Evolutionary conservation across 1,284 basidiomycete species (phyloP), one percentile per base, ranked within the genome.

Genomic region (Pterulicium gracile): DNA sequence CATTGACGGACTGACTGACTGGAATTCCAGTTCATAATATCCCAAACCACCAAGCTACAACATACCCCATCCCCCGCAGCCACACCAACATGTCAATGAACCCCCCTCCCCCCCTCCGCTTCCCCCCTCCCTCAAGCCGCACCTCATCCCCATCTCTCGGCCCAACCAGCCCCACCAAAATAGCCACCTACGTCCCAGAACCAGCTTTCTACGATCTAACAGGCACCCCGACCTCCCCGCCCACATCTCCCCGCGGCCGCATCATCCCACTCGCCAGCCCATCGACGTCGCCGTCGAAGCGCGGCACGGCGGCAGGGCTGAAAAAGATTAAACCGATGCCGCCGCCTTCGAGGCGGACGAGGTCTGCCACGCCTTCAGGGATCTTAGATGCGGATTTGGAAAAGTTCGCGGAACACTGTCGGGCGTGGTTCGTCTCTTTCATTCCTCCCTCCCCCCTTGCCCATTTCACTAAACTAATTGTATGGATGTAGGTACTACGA

Each of bases 121-220:
- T n/a, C n/a, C n/a, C n/a, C n/a, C n/a, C n/a, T n/a, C n/a, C n/a
- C n/a, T n/a, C n/a, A n/a, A n/a, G n/a, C n/a, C n/a, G n/a, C n/a
- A n/a, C n/a, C n/a, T n/a, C n/a, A n/a, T n/a, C n/a, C n/a, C n/a
- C n/a, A n/a, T n/a, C n/a, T n/a, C n/a, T n/a, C n/a, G n/a, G n/a
- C n/a, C n/a, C n/a, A n/a, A n/a, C n/a, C n/a, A n/a, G n/a, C n/a
- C n/a, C n/a, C 56, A 61, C 57, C 53, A 62, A 66, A 49, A 62
- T 62, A 52, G 69, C 54, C 50, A 58, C 52, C 50, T 50, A 53
- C 40, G 50, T 69, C 50, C 61, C 73, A 47, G 66, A 73, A 55
- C 70, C 77, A 43, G 77, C 86, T 58, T 77, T 86, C 63, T 85
- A 87, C 61, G 80, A 85, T 65, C 71, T 86, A 52, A 81, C 82